Evolutionary conservation across 768 basidiomycete species (phyloP).

Genomic region (Tremella mesenterica): DNA sequence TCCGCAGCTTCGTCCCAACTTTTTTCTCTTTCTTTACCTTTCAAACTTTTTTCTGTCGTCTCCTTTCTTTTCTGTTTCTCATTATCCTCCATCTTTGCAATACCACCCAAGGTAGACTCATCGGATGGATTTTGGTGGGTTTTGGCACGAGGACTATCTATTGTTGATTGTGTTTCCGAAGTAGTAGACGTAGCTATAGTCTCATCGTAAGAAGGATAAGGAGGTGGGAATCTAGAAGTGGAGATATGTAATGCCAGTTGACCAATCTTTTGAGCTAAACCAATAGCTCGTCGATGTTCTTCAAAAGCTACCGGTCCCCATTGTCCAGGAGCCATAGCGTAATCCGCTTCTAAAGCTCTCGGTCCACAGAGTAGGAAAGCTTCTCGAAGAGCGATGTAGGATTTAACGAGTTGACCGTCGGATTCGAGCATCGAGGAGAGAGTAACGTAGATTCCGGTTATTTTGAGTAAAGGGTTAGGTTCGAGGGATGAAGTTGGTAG

Average conservation of each 20-base stretch:
- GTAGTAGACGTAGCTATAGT: neutral
- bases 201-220: conserved; percentile 15
- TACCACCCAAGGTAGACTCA: neutral
- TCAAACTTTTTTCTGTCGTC: too few relatives aligned
- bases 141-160: neutral
- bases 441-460: conserved; percentile 40
- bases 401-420: conserved; percentile 25
- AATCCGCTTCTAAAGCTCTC: conserved; percentile 7
- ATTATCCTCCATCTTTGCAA: neutral
- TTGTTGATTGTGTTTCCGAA: neutral
- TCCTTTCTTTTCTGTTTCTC: neutral
- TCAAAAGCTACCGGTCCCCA: conserved; percentile 3
- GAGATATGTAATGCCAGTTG: conserved; percentile 29
- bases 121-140: neutral
- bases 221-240: neutral
- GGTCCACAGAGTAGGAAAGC: conserved; percentile 28
- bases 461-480: conserved; percentile 37
- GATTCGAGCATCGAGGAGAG: conserved; percentile 34
- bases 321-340: conserved; percentile 5
- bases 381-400: conserved; percentile 25
- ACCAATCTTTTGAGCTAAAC: conserved; percentile 39
- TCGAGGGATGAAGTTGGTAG: conserved; percentile 25
- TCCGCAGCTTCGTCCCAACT: conserved; percentile 31
- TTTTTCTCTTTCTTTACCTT: neutral
- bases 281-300: conserved; percentile 37